Base-by-base conservation (phyloP, 192 early-diverging fungal species). In the Backusella luteola region DNA sequence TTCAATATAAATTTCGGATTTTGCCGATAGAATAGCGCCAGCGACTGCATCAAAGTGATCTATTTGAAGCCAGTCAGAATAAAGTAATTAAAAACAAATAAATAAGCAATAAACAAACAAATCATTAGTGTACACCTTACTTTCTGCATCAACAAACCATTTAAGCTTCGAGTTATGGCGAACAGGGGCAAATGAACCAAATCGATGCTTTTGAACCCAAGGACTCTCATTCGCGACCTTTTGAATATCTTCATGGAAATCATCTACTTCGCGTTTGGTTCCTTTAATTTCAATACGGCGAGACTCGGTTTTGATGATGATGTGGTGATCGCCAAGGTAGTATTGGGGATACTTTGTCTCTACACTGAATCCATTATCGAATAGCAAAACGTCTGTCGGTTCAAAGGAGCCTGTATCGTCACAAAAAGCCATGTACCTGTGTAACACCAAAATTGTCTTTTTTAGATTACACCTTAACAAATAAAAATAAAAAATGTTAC, bases 11-110 rank as follows among this genome's bases (percentile, higher is more conserved):
- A 93, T 91, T 67, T 87, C 87, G 11, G 79, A 79, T 76, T 92
- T 93, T 38, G 92, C 92, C 49, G 90, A 84, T 52, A 89, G 77
- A 63, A 94, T 78, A 11, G 92, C 93, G 52, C 91, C 90, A 2
- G 90, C 90, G n/a, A 93, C 77, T 0, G 92, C 90, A 77, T 86
- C 86, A 67, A 93, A 92, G 75, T 93, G 93, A 79, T 92, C 91
- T 78, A 68, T 59, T 44, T n/a, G 6, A 6, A 6, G 5, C n/a
- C 17, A 39, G 35, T n/a, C 6, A 49, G 34, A 46, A 39, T 11
- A 39, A 39, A 39, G 11, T 39, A 15, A 14, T 34, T 52, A 34
- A 17, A 46, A 34, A 68, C 29, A 68, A 68, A 68, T 34, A 68
- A 68, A 36, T 6, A 68, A 17, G 23, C 23, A 68, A 59, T 12